These are phyloP conservation scores for Bassia scoparia DNA, from an alignment of 148 eudicot species.

Conservation along the genomic window DNA sequence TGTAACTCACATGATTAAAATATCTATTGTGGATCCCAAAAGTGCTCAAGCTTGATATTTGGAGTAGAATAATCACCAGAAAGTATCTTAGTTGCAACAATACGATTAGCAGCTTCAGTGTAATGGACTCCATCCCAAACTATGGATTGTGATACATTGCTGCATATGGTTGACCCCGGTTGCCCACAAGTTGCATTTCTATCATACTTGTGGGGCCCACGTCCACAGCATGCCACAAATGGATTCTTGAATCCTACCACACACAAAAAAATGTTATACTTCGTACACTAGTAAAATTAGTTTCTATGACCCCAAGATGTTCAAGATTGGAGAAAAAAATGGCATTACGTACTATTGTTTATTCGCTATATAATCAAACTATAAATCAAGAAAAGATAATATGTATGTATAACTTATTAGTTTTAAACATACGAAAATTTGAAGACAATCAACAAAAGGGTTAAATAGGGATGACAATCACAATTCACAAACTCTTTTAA, in stretches of 20 bases:
- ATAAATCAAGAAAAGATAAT: too few relatives aligned
- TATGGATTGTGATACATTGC: constrained; percentile 35
- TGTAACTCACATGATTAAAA: too few relatives aligned
- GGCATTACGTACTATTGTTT: too few relatives aligned
- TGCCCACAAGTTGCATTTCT: constrained; percentile 48
- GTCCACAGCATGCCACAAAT: constrained; percentile 44
- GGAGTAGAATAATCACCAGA: neutral
- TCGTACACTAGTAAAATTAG: too few relatives aligned
- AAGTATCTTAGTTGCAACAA: neutral
- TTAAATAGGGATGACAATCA: too few relatives aligned
- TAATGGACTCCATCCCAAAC: constrained; percentile 39
- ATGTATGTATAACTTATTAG: too few relatives aligned
- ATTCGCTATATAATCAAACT: too few relatives aligned
- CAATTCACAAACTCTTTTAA: too few relatives aligned
- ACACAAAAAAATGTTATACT: neutral
- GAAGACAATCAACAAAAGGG: too few relatives aligned
- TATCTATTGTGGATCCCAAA: neutral
- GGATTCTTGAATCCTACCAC: constrained; percentile 36
- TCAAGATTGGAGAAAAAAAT: too few relatives aligned
- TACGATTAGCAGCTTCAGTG: constrained; percentile 5
- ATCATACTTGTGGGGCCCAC: constrained; percentile 41
- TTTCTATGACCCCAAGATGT: too few relatives aligned
- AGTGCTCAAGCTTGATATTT: neutral
- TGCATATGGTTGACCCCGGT: constrained; percentile 38
- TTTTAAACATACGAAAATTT: too few relatives aligned